A percentile compares a stretch with the other conserved stretches of the same genome.
phyloP scores from a whole-genome alignment of 106 monocot species.

The Gastrodia elata region DNA sequence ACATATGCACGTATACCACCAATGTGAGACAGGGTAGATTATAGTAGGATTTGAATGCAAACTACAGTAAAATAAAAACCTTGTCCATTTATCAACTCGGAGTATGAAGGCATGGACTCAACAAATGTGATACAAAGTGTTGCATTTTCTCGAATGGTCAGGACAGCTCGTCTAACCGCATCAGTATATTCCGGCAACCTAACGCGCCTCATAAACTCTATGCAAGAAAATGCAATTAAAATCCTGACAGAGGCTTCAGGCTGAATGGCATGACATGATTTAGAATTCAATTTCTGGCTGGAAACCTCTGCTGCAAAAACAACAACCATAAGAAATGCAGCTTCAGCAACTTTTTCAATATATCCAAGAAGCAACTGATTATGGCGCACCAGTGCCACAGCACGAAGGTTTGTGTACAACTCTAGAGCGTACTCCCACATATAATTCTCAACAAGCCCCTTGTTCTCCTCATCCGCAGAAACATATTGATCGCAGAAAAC shows the following conservation, averaged over 20 bases:
- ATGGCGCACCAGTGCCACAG: constrained; percentile 16
- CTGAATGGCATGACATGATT: constrained; percentile 13
- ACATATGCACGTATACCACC: constrained; percentile 2
- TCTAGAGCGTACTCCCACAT: constrained; percentile 56
- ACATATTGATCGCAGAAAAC: constrained; percentile 73
- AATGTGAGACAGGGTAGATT: neutral
- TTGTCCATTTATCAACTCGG: constrained; percentile 43
- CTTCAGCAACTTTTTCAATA: constrained; percentile 76
- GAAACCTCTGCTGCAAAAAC: constrained; percentile 71
- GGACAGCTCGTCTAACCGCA: constrained; percentile 58
- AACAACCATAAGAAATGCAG: constrained; percentile 92
- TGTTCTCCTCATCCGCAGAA: constrained; percentile 36
- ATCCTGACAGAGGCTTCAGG: constrained; percentile 39
- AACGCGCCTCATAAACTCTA: constrained; percentile 72
- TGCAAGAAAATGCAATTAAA: constrained; percentile 79
- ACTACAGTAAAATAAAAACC: constrained; percentile 23
- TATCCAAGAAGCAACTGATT: constrained; percentile 30
- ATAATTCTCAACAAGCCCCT: constrained; percentile 29
- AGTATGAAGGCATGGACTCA: constrained; percentile 75
- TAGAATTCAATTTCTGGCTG: constrained; percentile 47
- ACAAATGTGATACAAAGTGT: constrained; percentile 34
- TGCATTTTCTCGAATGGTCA: constrained; percentile 57
- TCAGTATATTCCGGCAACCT: constrained; percentile 81
- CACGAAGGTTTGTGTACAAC: constrained; percentile 41
- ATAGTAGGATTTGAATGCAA: neutral